phyloP scores from a whole-genome alignment of 2,329 filamentous ascomycete species.

The Ophiobolus disseminans region DNA sequence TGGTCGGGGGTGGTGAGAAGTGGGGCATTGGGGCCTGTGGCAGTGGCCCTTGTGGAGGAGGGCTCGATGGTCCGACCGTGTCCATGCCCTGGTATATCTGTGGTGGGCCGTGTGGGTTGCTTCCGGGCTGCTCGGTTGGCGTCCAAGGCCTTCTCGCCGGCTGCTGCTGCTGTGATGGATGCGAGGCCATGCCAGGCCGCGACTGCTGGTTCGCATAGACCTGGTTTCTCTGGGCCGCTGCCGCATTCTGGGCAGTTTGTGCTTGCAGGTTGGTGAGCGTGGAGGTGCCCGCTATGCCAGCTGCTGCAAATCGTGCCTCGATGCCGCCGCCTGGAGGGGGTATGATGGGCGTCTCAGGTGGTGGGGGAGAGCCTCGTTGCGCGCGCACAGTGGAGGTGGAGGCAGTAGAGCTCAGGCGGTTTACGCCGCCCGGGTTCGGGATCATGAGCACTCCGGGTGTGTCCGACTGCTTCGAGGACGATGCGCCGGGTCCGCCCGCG shows the following conservation, averaged over 20 bases:
- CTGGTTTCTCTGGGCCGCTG: slow-evolving; percentile 79
- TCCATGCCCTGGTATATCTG: slow-evolving; percentile 89
- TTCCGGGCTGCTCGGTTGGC: slow-evolving; percentile 87
- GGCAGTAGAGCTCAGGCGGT: slow-evolving; percentile 77
- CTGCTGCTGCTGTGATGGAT: slow-evolving; percentile 50
- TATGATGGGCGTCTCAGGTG: slow-evolving; percentile 87
- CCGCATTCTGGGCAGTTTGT: slow-evolving; percentile 80
- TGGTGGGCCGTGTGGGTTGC: slow-evolving; percentile 85
- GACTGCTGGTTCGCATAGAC: slow-evolving; percentile 67
- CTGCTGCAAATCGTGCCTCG: slow-evolving; percentile 88
- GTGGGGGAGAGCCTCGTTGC: slow-evolving; percentile 89
- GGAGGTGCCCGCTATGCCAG: slow-evolving; percentile 85
- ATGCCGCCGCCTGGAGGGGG: slow-evolving; percentile 82
- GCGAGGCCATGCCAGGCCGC: slow-evolving; percentile 57
- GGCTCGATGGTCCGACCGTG: slow-evolving; percentile 62
- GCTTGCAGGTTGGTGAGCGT: slow-evolving; percentile 78
- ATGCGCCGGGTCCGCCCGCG: slow-evolving; percentile 4
- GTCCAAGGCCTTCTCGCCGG: slow-evolving; percentile 80
- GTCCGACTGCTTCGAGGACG: slow-evolving; percentile 25
- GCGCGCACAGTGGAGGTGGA: slow-evolving; percentile 93
- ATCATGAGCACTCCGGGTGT: slow-evolving; percentile 54
- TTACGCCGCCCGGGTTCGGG: slow-evolving; percentile 62
- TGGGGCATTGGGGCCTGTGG: slow-evolving; percentile 34
- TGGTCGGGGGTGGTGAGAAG: slow-evolving; percentile 38
- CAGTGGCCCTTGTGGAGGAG: slow-evolving; percentile 45